phyloP scores from a whole-genome alignment of 1,284 basidiomycete genomes.

The Papiliotrema fonsecae region DNA sequence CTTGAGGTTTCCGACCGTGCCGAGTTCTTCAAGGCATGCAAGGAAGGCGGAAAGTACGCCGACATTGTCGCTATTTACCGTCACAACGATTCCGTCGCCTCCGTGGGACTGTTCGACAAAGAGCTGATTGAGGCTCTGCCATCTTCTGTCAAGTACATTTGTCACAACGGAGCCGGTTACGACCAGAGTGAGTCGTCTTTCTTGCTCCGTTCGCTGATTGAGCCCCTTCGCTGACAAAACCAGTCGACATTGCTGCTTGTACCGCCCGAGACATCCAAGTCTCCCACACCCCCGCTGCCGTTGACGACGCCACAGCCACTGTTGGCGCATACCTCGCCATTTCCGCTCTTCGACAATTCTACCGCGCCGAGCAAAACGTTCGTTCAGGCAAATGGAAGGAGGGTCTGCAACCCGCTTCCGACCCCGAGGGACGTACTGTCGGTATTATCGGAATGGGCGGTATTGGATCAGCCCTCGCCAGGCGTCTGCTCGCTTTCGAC shows the following conservation, averaged over 20 bases:
- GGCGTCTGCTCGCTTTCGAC: slow-evolving; percentile 50
- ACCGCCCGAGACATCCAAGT: slow-evolving; percentile 71
- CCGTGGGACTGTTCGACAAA: slow-evolving; percentile 72
- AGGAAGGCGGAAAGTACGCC: slow-evolving; percentile 61
- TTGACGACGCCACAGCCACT: slow-evolving; percentile 87
- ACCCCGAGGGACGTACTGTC: slow-evolving; percentile 71
- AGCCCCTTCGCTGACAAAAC: neutral
- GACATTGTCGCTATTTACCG: slow-evolving; percentile 74
- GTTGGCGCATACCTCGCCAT: slow-evolving; percentile 80
- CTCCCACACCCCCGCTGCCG: slow-evolving; percentile 86
- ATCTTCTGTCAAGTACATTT: slow-evolving; percentile 70
- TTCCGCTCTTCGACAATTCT: slow-evolving; percentile 75
- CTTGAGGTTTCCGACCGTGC: slow-evolving; percentile 63
- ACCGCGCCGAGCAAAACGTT: slow-evolving; percentile 65
- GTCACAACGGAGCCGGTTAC: slow-evolving; percentile 89
- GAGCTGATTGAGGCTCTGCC: slow-evolving; percentile 68
- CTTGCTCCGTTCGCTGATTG: neutral
- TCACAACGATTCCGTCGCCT: slow-evolving; percentile 44
- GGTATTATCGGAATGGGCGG: slow-evolving; percentile 87
- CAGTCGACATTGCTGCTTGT: slow-evolving; percentile 66
- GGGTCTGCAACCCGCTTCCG: slow-evolving; percentile 57
- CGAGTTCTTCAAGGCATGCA: slow-evolving; percentile 64
- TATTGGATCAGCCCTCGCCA: slow-evolving; percentile 58
- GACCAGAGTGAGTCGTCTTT: slow-evolving; percentile 29
- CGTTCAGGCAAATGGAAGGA: slow-evolving; percentile 57